A percentile compares a stretch with the other conserved stretches of the same genome.
These are phyloP conservation scores for Ophiostoma sp. DNA, from an alignment of 2,329 filamentous ascomycete species.

Conservation along the genomic window DNA sequence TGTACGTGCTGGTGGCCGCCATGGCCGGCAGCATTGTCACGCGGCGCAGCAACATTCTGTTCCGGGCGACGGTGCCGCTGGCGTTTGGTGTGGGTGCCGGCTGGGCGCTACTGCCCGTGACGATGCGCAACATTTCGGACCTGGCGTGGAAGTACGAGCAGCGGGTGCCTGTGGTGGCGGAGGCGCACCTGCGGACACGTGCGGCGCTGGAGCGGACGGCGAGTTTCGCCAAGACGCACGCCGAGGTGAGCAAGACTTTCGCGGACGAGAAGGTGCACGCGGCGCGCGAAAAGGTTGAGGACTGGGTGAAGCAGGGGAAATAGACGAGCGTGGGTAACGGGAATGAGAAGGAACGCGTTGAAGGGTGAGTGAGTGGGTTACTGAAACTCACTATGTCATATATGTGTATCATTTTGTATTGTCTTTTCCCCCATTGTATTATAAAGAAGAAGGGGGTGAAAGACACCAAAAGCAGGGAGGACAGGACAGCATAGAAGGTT, in stretches of 20 bases:
- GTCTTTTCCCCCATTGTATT: conserved; percentile 26
- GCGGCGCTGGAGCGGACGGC: conserved; percentile 68
- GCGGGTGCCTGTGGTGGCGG: conserved; percentile 76
- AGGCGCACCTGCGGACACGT: conserved; percentile 73
- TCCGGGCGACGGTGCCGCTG: conserved; percentile 75
- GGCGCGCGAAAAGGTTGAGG: conserved; percentile 75
- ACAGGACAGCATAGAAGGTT: conserved; percentile 16
- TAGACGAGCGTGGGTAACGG: conserved; percentile 43
- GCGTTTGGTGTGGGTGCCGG: conserved; percentile 80
- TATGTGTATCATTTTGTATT: conserved; percentile 20
- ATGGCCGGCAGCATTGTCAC: conserved; percentile 94
- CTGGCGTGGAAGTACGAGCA: conserved; percentile 92
- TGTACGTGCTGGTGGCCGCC: conserved; percentile 90
- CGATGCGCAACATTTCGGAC: conserved; percentile 83
- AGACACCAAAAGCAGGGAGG: conserved; percentile 1
- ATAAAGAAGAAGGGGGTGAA: conserved; percentile 29
- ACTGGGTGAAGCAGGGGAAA: conserved; percentile 89
- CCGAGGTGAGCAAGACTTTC: conserved; percentile 66
- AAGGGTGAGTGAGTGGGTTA: background rate
- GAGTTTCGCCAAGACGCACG: conserved; percentile 73
- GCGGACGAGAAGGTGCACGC: conserved; percentile 79
- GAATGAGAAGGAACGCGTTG: background rate
- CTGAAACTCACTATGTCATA: background rate
- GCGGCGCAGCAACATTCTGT: conserved; percentile 80
- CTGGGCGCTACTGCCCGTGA: conserved; percentile 82